Evolutionary conservation across 169 alveolate genomes (phyloP).

Genomic region (Babesia sp.): DNA sequence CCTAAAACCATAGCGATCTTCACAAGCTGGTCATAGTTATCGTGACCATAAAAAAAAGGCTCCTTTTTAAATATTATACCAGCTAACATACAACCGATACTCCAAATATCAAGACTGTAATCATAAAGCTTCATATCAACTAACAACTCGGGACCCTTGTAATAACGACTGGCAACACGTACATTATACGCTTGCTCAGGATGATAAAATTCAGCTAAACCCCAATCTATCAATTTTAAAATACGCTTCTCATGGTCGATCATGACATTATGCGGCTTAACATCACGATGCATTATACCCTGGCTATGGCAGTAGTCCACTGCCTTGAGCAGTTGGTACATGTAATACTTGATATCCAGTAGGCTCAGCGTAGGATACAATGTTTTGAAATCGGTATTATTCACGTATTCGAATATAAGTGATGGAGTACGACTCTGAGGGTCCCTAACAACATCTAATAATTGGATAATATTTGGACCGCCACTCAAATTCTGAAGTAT

Average conservation of each 20-base stretch:
- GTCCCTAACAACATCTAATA: conserved; percentile 95
- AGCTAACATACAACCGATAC: conserved; percentile 98
- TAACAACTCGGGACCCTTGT: conserved; percentile 98
- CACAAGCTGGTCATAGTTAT: conserved; percentile 96
- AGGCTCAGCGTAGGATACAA: conserved; percentile 92
- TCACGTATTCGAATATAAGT: conserved; percentile 87
- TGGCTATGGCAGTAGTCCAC: conserved; percentile 97
- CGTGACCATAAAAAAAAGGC: conserved; percentile 88
- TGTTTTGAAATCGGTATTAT: conserved; percentile 89
- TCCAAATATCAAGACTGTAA: conserved; percentile 98
- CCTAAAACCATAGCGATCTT: conserved; percentile 96
- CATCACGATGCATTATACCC: conserved; percentile 98
- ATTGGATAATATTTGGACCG: conserved; percentile 92
- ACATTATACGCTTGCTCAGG: conserved; percentile 99
- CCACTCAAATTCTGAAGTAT: conserved; percentile 93
- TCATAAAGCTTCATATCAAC: conserved; percentile 94
- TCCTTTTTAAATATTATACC: conserved; percentile 86
- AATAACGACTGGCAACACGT: conserved; percentile 95
- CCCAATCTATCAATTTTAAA: conserved; percentile 97
- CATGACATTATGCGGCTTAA: conserved; percentile 96
- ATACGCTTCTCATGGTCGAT: conserved; percentile 90
- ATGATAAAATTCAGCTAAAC: conserved; percentile 98
- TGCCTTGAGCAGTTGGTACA: conserved; percentile 91
- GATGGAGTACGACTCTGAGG: conserved; percentile 94
- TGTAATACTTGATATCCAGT: conserved; percentile 93